Evolutionary conservation across 306 rosid species (phyloP), one percentile per base, ranked within the genome.

Genomic region (Vigna trinervia): DNA sequence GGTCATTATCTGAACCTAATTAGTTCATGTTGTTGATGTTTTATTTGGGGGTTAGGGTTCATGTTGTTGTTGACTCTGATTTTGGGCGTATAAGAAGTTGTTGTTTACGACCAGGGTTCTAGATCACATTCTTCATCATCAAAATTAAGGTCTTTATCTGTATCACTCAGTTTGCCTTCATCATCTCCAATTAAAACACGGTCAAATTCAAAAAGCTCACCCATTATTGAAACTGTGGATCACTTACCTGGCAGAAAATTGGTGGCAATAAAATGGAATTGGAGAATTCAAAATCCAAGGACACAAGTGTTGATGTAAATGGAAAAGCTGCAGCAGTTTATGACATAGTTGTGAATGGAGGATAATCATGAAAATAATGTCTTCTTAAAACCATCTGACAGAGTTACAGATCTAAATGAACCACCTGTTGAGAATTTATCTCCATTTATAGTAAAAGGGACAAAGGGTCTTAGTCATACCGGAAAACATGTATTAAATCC

Each of bases 131-230:
- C 86, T 53, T 76, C 74, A 20, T 84, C 86, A 36, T 78, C 84
- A 59, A 80, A 74, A 78, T 82, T 82, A 58, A 82, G 68, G 56
- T 82, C 87, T 38, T 74, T 73, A 85, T 85, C 85, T 61, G 88
- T 81, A 38, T 83, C 93, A 14, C 84, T 79, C 30, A 78, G 67
- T 80, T 78, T 3, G 64, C 75, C 80, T 46, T 48, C 76, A 20
- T 56, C 83, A 56, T 51, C 86, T 77, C 72, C 78, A 1, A 74
- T 41, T 34, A 78, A 84, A 75, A 63, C 73, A 63, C 79, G 47
- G 75, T 56, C 77, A 81, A 84, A 80, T 75, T 69, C 36, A 17
- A 82, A 73, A 72, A 17, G 54, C 50, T 26, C 80, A 62, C 57
- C 80, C 51, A 75, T 68, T 73, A 76, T 71, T 23, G 66, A 67